Conservation (phyloP, 495 filamentous ascomycete species). For the Talaromyces thailandensis region DNA sequence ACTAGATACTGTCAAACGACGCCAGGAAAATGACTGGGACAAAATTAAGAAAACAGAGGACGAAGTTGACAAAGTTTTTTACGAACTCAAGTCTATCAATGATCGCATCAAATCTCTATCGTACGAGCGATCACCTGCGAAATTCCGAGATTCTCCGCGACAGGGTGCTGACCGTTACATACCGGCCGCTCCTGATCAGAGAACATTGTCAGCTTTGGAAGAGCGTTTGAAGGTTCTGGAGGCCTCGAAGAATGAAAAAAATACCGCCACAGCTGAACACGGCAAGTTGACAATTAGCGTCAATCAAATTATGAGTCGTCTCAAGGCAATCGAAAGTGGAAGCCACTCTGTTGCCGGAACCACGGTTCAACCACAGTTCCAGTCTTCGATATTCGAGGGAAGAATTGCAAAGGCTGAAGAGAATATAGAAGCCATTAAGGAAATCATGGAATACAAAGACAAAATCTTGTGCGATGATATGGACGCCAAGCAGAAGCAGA, state of each 20-base stretch:
- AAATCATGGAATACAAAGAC: slow-evolving; percentile 14
- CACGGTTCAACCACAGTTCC: neutral
- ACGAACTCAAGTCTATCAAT: neutral
- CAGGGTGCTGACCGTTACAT: neutral
- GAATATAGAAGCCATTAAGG: slow-evolving; percentile 8
- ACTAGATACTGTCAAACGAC: neutral
- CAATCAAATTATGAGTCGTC: neutral
- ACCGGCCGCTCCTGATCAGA: neutral
- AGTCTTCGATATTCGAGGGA: neutral
- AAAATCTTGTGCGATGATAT: neutral
- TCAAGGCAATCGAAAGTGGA: neutral
- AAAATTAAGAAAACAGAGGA: neutral
- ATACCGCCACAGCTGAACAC: neutral
- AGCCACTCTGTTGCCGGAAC: neutral
- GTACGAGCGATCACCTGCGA: neutral
- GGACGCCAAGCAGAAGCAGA: neutral
- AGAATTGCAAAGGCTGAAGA: neutral
- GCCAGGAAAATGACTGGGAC: neutral
- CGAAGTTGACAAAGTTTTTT: neutral
- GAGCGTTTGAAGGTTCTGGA: neutral
- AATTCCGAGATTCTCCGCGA: neutral
- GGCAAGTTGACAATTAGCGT: neutral
- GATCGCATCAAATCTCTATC: neutral
- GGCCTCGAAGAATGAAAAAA: neutral
- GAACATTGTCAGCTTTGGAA: neutral